These are phyloP conservation scores for Tremella fuciformis DNA, from an alignment of 768 basidiomycete genomes.

Conservation along the genomic window DNA sequence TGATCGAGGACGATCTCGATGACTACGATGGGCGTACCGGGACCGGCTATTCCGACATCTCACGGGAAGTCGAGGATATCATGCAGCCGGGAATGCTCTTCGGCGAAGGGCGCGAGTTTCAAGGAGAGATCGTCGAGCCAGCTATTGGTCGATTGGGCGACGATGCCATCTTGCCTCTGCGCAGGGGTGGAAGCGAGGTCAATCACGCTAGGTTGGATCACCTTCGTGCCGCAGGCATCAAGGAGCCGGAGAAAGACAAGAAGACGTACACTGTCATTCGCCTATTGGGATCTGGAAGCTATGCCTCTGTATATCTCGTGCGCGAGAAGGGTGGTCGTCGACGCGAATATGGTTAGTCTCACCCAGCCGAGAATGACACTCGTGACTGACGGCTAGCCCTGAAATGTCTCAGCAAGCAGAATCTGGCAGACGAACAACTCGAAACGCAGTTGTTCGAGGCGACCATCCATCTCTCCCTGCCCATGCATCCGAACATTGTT, in stretches of 20 bases:
- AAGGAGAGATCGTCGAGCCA: slow-evolving; percentile 45
- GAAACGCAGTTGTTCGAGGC: slow-evolving; percentile 90
- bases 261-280: slow-evolving; percentile 72
- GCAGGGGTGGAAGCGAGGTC: slow-evolving; percentile 41
- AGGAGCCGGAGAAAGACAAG: slow-evolving; percentile 15
- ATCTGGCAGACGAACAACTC: slow-evolving; percentile 83
- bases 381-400: slow-evolving; percentile 63
- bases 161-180: slow-evolving; percentile 26
- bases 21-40: slow-evolving; percentile 20
- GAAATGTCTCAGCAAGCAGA: slow-evolving; percentile 91
- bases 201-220: slow-evolving; percentile 19
- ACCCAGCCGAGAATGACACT: background rate
- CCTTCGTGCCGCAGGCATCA: background rate
- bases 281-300: slow-evolving; percentile 81
- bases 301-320: slow-evolving; percentile 92
- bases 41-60: slow-evolving; percentile 22
- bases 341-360: slow-evolving; percentile 50
- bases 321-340: slow-evolving; percentile 45
- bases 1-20: slow-evolving; percentile 20
- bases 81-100: slow-evolving; percentile 43
- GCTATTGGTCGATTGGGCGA: slow-evolving; percentile 33
- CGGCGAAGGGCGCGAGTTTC: slow-evolving; percentile 49
- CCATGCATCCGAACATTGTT: slow-evolving; percentile 86
- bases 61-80: slow-evolving; percentile 31
- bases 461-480: slow-evolving; percentile 89